Evolutionary conservation across 1,139 yeast species (phyloP), one percentile per base, ranked within the genome.

Genomic region (Meyerozyma athensensis): DNA sequence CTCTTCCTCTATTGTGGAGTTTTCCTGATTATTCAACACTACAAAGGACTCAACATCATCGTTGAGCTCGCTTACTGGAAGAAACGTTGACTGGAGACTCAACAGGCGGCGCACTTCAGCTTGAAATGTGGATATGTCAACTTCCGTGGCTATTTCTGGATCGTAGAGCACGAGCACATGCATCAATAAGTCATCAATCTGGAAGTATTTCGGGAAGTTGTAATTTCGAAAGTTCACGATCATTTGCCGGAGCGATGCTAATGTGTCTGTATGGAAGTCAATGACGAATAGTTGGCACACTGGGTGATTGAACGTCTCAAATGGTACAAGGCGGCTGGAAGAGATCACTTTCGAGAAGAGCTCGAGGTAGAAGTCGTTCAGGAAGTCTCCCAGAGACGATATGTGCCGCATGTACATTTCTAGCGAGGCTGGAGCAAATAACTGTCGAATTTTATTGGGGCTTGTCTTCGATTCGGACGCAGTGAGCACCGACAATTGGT

Each of bases 221-320:
- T 48, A 55, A 43, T 66, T 65, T 39, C 77, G 58, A 57, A 74
- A 72, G 16, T 63, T 65, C 7, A 65, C 69, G n/a, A 72, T 58
- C 7, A 13, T 5, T 14, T 28, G 36, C 17, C 49, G 46, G 13
- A 80, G 56, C 5, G 65, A 56, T 10, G 74, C 81, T 3, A 79
- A 51, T 1, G 81, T 65, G 43, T 79, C 81, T 9, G 50, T 45
- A 9, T 63, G 63, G 36, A 43, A 59, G 40, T 83, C 72, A 3
- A 90, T 68, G 4, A 84, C 82, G 38, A 89, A 71, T 13, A 90
- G 59, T 37, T 90, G 86, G 1, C 89, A 74, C 1, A 89, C 76
- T 0, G 98, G 97, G 55, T 92, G 97, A 48, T 86, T 83, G 55
- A 90, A 83, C 3, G 92, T 81, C 56, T 92, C 97, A 56, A 86